phyloP scores from a whole-genome alignment of 352 stramenopile species.

The Detonula confervacea region DNA sequence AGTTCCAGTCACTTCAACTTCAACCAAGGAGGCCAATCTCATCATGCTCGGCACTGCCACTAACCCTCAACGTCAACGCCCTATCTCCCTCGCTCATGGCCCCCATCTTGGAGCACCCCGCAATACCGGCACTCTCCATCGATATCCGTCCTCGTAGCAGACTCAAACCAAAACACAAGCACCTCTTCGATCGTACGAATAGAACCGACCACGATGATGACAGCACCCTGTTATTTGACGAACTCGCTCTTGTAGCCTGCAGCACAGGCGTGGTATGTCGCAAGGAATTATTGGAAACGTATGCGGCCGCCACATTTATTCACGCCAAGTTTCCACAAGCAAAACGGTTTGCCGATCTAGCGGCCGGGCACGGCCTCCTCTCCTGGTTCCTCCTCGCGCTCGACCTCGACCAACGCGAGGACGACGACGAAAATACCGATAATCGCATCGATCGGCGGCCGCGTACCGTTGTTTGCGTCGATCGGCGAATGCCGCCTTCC shows the following conservation, averaged over 20 bases:
- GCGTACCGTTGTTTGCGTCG: slow-evolving; percentile 36
- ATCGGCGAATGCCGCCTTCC: slow-evolving; percentile 43
- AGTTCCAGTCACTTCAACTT: too few relatives aligned
- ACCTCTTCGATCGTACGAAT: neutral
- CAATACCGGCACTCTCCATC: neutral
- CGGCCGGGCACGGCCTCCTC: slow-evolving; percentile 42
- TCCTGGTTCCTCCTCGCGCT: slow-evolving; percentile 47
- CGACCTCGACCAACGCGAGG: neutral
- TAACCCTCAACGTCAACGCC: too few relatives aligned
- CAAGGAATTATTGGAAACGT: slow-evolving; percentile 63
- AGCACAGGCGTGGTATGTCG: slow-evolving; percentile 24
- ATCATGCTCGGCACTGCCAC: too few relatives aligned
- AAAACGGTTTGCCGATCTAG: slow-evolving; percentile 38
- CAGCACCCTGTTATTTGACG: slow-evolving; percentile 34
- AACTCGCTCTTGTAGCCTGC: slow-evolving; percentile 46
- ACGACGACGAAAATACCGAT: neutral
- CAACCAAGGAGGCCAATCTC: too few relatives aligned
- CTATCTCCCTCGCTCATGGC: neutral
- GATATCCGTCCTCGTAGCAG: neutral
- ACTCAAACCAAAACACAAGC: neutral
- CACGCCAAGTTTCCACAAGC: slow-evolving; percentile 26
- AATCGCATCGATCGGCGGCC: neutral
- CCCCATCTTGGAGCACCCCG: neutral
- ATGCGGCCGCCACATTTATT: slow-evolving; percentile 48
- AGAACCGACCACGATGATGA: neutral